Conservation (phyloP, 257 asterid genomes). For the Salvia splendens region DNA sequence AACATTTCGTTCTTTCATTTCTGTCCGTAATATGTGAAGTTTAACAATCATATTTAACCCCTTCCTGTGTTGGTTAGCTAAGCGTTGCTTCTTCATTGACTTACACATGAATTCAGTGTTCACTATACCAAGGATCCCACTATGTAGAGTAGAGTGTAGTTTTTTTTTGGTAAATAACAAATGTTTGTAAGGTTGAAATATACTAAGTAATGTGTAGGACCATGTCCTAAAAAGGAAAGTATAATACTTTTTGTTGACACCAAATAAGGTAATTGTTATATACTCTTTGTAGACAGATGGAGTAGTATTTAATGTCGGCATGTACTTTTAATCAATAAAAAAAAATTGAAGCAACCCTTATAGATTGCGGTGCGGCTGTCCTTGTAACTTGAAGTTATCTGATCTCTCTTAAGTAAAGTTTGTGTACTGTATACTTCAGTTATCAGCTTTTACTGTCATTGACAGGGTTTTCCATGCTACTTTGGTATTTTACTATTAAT, state of each 20-base stretch:
- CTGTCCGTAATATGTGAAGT: neutral
- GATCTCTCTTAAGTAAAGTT: neutral
- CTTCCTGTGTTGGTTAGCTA: neutral
- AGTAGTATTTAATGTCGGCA: too few relatives aligned
- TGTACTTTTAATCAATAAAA: neutral
- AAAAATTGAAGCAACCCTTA: neutral
- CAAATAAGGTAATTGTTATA: too few relatives aligned
- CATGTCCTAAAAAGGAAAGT: too few relatives aligned
- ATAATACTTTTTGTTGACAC: too few relatives aligned
- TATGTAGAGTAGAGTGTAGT: too few relatives aligned
- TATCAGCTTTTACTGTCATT: neutral
- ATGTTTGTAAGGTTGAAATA: too few relatives aligned
- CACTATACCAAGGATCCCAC: too few relatives aligned
- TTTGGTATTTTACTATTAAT: neutral
- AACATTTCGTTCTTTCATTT: neutral
- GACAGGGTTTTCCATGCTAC: neutral
- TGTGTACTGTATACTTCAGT: neutral
- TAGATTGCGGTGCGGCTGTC: neutral
- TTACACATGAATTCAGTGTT: neutral
- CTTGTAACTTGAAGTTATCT: slow-evolving; percentile 6
- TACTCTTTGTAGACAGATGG: too few relatives aligned
- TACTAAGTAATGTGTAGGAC: too few relatives aligned
- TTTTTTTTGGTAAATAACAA: too few relatives aligned
- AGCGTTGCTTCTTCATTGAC: slow-evolving; percentile 7
- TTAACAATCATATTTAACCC: neutral